These are phyloP conservation scores for Dictyostelium citrinum DNA, from an alignment of 78 protist genomes.

Conservation along the genomic window DNA sequence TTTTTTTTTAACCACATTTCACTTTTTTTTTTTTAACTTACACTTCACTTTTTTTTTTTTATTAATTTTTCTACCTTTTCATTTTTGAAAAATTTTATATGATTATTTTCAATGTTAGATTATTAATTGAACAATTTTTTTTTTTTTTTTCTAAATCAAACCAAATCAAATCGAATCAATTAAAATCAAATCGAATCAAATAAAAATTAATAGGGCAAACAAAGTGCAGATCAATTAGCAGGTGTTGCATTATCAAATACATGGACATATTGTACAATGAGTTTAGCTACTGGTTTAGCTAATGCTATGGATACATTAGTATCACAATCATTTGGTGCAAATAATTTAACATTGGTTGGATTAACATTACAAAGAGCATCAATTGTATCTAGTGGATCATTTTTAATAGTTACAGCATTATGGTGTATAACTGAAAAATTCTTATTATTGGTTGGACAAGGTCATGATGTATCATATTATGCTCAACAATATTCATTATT, in stretches of 20 bases:
- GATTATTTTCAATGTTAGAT: too few relatives aligned
- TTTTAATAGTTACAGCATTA: conserved; percentile 7
- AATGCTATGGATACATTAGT: conserved; percentile 67
- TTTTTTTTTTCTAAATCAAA: background rate
- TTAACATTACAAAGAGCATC: conserved; percentile 48
- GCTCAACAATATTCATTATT: conserved; percentile 42
- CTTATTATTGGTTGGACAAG: conserved; percentile 17
- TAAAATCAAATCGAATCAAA: too few relatives aligned
- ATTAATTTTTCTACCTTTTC: too few relatives aligned
- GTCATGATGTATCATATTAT: background rate
- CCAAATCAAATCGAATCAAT: too few relatives aligned
- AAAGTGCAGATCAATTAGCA: conserved; percentile 15
- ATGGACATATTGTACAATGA: conserved; percentile 68
- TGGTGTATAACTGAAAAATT: conserved; percentile 36
- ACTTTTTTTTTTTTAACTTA: background rate
- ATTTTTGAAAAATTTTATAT: too few relatives aligned
- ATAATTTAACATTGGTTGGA: conserved; percentile 42
- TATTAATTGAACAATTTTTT: too few relatives aligned
- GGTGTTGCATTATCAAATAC: conserved; percentile 71
- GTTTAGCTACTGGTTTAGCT: conserved; percentile 23
- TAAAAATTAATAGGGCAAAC: conserved; percentile 24
- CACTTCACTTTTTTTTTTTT: background rate
- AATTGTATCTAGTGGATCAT: background rate
- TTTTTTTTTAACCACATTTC: background rate
- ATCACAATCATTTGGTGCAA: conserved; percentile 59